These are phyloP conservation scores for Neodidymelliopsis sp. DNA, from an alignment of 2,329 filamentous ascomycete genomes.

Conservation along the genomic window DNA sequence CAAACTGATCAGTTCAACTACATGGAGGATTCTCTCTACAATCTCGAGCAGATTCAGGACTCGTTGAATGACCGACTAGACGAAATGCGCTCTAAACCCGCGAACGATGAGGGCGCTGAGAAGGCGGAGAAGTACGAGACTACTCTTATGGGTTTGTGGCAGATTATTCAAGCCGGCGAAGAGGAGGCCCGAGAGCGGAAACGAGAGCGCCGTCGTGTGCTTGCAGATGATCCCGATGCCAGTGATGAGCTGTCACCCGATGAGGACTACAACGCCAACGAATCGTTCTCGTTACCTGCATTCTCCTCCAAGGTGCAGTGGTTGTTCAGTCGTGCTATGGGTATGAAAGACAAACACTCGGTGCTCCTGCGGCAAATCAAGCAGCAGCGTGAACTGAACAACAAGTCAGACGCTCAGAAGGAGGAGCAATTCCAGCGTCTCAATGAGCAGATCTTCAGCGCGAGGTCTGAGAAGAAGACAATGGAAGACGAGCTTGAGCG, in stretches of 20 bases:
- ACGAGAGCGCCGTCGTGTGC: slow-evolving; percentile 41
- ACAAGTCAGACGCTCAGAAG: slow-evolving; percentile 72
- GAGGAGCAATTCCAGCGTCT: slow-evolving; percentile 51
- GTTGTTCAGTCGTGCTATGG: slow-evolving; percentile 77
- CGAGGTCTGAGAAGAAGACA: slow-evolving; percentile 44
- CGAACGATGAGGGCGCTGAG: slow-evolving; percentile 28
- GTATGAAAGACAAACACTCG: slow-evolving; percentile 84
- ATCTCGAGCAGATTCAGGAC: slow-evolving; percentile 47
- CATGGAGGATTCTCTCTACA: slow-evolving; percentile 67
- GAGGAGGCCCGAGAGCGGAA: slow-evolving; percentile 51
- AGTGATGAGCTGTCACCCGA: slow-evolving; percentile 68
- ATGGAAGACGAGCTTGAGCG: slow-evolving; percentile 48
- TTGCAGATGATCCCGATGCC: slow-evolving; percentile 64
- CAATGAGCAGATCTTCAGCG: slow-evolving; percentile 51
- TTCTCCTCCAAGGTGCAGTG: slow-evolving; percentile 82
- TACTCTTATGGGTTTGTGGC: slow-evolving; percentile 61
- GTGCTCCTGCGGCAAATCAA: slow-evolving; percentile 92
- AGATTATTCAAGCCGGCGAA: slow-evolving; percentile 57
- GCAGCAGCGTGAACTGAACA: slow-evolving; percentile 92
- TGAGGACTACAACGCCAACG: slow-evolving; percentile 64
- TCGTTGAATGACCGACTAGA: slow-evolving; percentile 40
- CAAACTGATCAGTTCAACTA: slow-evolving; percentile 74
- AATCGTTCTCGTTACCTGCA: slow-evolving; percentile 74
- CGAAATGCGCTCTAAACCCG: slow-evolving; percentile 30
- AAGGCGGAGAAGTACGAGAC: slow-evolving; percentile 57